phyloP scores from a whole-genome alignment of 495 filamentous ascomycete genomes.

The Talaromyces thailandensis region DNA sequence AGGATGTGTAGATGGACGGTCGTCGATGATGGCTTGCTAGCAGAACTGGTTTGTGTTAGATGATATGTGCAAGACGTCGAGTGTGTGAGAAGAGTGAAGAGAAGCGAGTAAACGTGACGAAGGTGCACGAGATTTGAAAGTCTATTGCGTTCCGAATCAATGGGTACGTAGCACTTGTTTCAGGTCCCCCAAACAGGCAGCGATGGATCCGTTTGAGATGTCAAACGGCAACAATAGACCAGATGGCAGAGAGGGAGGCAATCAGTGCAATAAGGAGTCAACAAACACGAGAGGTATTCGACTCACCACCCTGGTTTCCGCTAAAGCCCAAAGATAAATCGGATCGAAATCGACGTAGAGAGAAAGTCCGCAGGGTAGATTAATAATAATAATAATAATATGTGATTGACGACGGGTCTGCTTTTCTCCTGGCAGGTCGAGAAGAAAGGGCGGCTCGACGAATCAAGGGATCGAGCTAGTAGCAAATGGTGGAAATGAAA shows the following conservation, averaged over 20 bases:
- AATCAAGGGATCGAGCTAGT: background rate
- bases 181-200: background rate
- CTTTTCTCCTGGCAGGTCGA: constrained; percentile 6
- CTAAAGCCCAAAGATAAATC: background rate
- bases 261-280: background rate
- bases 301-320: constrained; percentile 6
- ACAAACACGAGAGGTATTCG: background rate
- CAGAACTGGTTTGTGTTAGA: background rate
- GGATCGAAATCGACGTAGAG: constrained; percentile 10
- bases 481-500: background rate
- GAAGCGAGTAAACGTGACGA: background rate
- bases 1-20: constrained; percentile 4
- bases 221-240: background rate
- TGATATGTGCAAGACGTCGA: background rate
- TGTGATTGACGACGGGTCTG: background rate
- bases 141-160: background rate
- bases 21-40: constrained; percentile 9
- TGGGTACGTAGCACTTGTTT: background rate
- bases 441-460: background rate
- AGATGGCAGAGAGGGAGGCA: no score
- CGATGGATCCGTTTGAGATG: background rate
- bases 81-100: background rate
- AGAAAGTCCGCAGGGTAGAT: constrained; percentile 8
- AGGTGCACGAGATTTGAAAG: background rate
- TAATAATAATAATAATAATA: constrained; percentile 8